Evolutionary conservation across 352 stramenopile species (phyloP), one percentile per base, ranked within the genome.

Genomic region (Globisporangium megalacanthum): DNA sequence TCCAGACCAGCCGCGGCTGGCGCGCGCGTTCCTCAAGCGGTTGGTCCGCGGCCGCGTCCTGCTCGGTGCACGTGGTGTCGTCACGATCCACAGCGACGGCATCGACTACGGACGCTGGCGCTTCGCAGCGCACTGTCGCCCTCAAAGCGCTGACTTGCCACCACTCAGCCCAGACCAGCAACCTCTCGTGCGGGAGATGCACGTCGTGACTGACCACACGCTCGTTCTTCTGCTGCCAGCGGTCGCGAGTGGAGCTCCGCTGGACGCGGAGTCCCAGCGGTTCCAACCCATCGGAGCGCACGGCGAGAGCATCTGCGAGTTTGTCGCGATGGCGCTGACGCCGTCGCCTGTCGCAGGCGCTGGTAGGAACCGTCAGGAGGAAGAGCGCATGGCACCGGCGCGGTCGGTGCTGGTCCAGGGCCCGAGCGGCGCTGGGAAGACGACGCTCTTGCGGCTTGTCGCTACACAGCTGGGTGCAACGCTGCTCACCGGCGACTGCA

Each of bases 401-500:
- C 65, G 61, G 4, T 89, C 77, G 4, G 39, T 92, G 3, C 49
- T 95, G 11, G 49, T 95, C 4, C 76, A 92, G 17, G 85, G 70
- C 31, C 68, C 79, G 0, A 89, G 74, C 39, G 83, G 85, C 7
- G 68, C 80, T 10, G 85, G 85, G 15, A 95, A 95, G 60, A 88
- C 81, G 15, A 88, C 75, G 17, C 55, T 87, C 35, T 73, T 88
- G 5, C 68, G 72, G 6, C 77, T 86, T 22, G 56, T 87, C 39
- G 75, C 80, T 2, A 47, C 67, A 2, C 63, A 82, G 31, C 37
- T 89, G 9, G 20, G 36, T 14, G 83, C 77, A 1, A 90, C 82
- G 47, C 41, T 92, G 25, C 64, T 95, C 17, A 52, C 75, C 10
- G 22, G 92, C n/a, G 85, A 95, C 59, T 70, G 68, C 33, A 76